Percentiles rank a stretch among this genome's conserved stretches.
phyloP scores from a whole-genome alignment of 2,329 filamentous ascomycete species.

The Fusarium sp. region DNA sequence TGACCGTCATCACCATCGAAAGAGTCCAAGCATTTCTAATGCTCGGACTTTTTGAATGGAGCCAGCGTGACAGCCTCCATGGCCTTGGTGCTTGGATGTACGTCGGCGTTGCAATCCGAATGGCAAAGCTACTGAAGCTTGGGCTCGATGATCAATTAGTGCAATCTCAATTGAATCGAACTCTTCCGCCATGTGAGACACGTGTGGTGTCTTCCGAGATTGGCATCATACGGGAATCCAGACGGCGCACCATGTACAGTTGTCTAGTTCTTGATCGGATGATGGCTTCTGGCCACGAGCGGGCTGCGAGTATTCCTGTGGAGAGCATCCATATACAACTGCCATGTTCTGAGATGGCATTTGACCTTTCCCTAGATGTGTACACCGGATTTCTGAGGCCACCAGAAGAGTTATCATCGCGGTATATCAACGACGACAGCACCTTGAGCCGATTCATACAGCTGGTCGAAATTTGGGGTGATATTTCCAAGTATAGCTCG shows the following conservation, averaged over 20 bases:
- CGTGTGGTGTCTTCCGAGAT: conserved; percentile 39
- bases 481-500: conserved; percentile 71
- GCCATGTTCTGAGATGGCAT: conserved; percentile 77
- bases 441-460: conserved; percentile 69
- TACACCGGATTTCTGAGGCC: conserved; percentile 64
- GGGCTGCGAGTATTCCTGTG: conserved; percentile 71
- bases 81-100: conserved; percentile 77
- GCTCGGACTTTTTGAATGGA: conserved; percentile 82
- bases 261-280: conserved; percentile 82
- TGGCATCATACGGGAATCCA: conserved; percentile 73
- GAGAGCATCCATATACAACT: conserved; percentile 76
- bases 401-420: conserved; percentile 35
- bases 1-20: conserved; percentile 71
- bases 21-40: conserved; percentile 79
- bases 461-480: conserved; percentile 73
- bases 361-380: conserved; percentile 73
- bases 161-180: conserved; percentile 8
- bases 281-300: conserved; percentile 75
- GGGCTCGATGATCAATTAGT: conserved; percentile 67
- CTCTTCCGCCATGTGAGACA: background rate
- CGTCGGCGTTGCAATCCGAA: conserved; percentile 75
- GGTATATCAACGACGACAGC: conserved; percentile 59
- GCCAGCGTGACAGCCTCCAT: conserved; percentile 67
- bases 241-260: conserved; percentile 81
- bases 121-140: conserved; percentile 74